Evolutionary conservation across 2,329 filamentous ascomycete genomes (phyloP), one percentile per base, ranked within the genome.

Genomic region (Cladosporium phlei): DNA sequence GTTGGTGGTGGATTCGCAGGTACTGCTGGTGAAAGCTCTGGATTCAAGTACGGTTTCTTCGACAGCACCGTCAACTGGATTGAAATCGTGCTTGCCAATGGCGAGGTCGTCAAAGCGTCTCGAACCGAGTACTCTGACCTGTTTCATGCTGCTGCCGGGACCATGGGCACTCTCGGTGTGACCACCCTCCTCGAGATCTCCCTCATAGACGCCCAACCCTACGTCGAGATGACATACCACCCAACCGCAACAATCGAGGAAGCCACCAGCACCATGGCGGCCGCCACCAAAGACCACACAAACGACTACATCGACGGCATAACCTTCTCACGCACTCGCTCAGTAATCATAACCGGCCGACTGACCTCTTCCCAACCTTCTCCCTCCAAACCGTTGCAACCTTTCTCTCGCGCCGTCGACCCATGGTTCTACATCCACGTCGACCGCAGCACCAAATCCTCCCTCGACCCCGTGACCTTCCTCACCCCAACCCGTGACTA

Each of bases 1-100:
- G 79, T 77, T 5, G 83, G 82, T 19, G 83, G 83, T 27, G 82
- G 79, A 3, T 85, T 83, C 62, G 77, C 79, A 34, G 84, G 82
- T 2, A 83, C 79, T 0, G 78, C 80, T 6, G 83, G 82, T 9
- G 83, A 86, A 63, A 85, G 80, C 65, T 83, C 78, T 53, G 80
- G 76, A 14, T 88, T 87, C 67, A 79, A 77, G 39, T 72, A 84
- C 57, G 82, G 83, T 3, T 79, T 80, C 48, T 85, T 86, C 54
- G 79, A 85, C 58, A 69, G 71, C 2, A 83, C 75, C 0, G 68
- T 86, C 46, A 76, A 74, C 35, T 75, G 70, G 44, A 73, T 85
- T 12, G 82, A 86, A 64, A 79, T 86, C 54, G 75, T 86, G 2
- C 69, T 85, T 4, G 76, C 79, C 0, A 74, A 79, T 50, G 83